Evolutionary conservation across 2,329 filamentous ascomycete genomes (phyloP).

Genomic region (Fusarium goolgardi): DNA sequence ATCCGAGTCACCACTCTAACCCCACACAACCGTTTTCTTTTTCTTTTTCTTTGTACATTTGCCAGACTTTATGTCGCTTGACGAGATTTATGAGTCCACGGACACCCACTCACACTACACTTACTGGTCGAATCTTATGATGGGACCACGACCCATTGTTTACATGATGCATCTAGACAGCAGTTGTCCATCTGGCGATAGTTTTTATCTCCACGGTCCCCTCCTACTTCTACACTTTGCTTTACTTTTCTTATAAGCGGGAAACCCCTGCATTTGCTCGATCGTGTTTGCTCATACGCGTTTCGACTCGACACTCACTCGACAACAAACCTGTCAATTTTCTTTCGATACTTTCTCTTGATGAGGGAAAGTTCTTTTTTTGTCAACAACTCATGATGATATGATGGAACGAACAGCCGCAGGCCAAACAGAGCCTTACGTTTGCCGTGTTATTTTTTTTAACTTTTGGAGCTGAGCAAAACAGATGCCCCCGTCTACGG

Average conservation of each 20-base stretch:
- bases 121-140: slow-evolving; percentile 30
- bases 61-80: slow-evolving; percentile 37
- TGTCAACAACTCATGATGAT: slow-evolving; percentile 46
- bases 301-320: slow-evolving; percentile 22
- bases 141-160: slow-evolving; percentile 35
- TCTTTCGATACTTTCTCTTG: slow-evolving; percentile 22
- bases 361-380: slow-evolving; percentile 36
- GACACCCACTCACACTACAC: slow-evolving; percentile 33
- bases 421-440: slow-evolving; percentile 45
- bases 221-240: slow-evolving; percentile 20
- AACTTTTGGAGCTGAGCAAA: slow-evolving; percentile 29
- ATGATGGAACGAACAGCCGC: slow-evolving; percentile 47
- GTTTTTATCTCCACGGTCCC: slow-evolving; percentile 19
- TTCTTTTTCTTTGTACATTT: slow-evolving; percentile 40
- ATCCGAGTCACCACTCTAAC: slow-evolving; percentile 63
- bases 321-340: slow-evolving; percentile 23
- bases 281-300: slow-evolving; percentile 17
- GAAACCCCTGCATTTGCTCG: slow-evolving; percentile 3
- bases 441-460: slow-evolving; percentile 40
- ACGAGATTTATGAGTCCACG: slow-evolving; percentile 45
- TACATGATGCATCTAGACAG: slow-evolving; percentile 47
- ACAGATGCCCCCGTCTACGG: slow-evolving; percentile 10
- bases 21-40: slow-evolving; percentile 7
- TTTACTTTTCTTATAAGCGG: slow-evolving; percentile 34
- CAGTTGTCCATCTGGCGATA: slow-evolving; percentile 40